phyloP scores from a whole-genome alignment of 2,329 filamentous ascomycete species.

The Nemania sp. region DNA sequence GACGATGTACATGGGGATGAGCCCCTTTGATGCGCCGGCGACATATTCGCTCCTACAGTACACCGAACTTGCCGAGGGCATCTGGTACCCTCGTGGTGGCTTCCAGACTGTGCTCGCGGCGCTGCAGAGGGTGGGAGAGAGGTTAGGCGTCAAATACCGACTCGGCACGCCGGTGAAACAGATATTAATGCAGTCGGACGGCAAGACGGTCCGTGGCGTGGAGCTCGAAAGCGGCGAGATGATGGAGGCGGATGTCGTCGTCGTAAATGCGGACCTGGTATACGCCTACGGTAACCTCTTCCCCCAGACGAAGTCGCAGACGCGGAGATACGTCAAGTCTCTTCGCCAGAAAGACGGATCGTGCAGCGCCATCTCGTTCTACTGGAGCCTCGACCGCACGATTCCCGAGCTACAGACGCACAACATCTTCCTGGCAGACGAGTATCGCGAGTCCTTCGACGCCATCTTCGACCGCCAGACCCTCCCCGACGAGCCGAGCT shows the following conservation, averaged over 20 bases:
- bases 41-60: constrained; percentile 77
- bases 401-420: constrained; percentile 69
- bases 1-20: constrained; percentile 86
- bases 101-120: constrained; percentile 70
- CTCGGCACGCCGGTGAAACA: constrained; percentile 61
- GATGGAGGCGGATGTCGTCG: constrained; percentile 67
- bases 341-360: constrained; percentile 59
- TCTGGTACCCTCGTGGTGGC: constrained; percentile 74
- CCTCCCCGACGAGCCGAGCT: constrained; percentile 70
- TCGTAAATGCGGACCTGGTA: constrained; percentile 75
- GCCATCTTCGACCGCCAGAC: constrained; percentile 72
- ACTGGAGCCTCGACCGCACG: constrained; percentile 68
- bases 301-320: constrained; percentile 46
- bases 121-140: constrained; percentile 65
- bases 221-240: constrained; percentile 60
- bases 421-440: constrained; percentile 77
- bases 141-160: constrained; percentile 65
- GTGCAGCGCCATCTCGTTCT: constrained; percentile 77
- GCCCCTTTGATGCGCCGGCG: constrained; percentile 73
- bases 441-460: constrained; percentile 75
- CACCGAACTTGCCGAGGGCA: constrained; percentile 75
- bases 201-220: constrained; percentile 61
- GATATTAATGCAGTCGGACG: constrained; percentile 58
- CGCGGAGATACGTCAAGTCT: constrained; percentile 42
- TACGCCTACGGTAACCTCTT: constrained; percentile 76